A percentile compares a stretch with the other conserved stretches of the same genome.
Conservation (phyloP, 306 rosid species). For the Lablab purpureus region DNA sequence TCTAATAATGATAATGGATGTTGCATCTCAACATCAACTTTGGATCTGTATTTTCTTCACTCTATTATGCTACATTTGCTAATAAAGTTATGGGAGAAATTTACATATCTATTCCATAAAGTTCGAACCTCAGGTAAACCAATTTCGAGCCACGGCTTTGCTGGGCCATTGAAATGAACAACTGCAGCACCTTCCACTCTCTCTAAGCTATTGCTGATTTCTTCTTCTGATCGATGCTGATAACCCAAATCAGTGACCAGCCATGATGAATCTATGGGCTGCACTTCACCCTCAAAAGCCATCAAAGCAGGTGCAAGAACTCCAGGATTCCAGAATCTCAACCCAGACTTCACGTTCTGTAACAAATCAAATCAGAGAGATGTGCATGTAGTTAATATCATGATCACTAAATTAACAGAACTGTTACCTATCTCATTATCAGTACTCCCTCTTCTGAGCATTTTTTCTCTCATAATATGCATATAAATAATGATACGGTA, state of each 20-base stretch:
- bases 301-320: conserved; percentile 71
- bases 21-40: conserved; percentile 53
- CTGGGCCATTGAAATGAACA: conserved; percentile 89
- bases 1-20: not conserved
- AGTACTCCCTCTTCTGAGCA: no score
- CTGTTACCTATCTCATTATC: no score
- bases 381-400: not conserved
- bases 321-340: conserved; percentile 77
- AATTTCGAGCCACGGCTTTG: conserved; percentile 93
- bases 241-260: conserved; percentile 72
- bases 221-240: conserved; percentile 57
- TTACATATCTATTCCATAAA: conserved; percentile 78
- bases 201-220: conserved; percentile 46
- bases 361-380: conserved; percentile 5
- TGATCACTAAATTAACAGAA: not conserved
- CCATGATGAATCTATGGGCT: conserved; percentile 72
- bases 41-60: conserved; percentile 48
- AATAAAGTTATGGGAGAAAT: conserved; percentile 68
- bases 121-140: conserved; percentile 73
- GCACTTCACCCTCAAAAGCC: conserved; percentile 76
- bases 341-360: conserved; percentile 69
- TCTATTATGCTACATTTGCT: conserved; percentile 67
- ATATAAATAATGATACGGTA: no score
- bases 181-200: conserved; percentile 66
- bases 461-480: no score